Evolutionary conservation across 257 asterid genomes (phyloP), one percentile per base, ranked within the genome.

Genomic region (Ilex aquifolium): DNA sequence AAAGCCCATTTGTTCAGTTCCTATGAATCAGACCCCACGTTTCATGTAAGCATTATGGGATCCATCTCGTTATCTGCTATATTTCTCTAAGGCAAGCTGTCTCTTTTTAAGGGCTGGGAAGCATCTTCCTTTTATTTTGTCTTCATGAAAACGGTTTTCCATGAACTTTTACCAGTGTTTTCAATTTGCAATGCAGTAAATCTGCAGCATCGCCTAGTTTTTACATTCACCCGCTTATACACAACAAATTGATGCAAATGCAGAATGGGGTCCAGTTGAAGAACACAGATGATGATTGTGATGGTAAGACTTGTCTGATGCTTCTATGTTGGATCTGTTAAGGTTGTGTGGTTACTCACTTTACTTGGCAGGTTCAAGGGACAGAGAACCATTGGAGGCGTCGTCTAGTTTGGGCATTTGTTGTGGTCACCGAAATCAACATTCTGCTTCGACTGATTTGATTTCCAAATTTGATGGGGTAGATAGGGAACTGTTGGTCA

Each of bases 371-470:
- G 97, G 79, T 76, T 66, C 73, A 69, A 75, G 85, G 68, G 87
- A 76, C 15, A 78, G 84, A 66, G 90, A 81, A 65, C 89, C 75
- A 67, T 69, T 78, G 31, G 82, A 83, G 78, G 93, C 95, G 60
- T 83, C 95, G 63, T 89, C 95, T 59, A 89, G 93, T 76, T 79
- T 94, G 31, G 96, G 89, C 55, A 74, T 72, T 78, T 88, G 94
- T 75, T 91, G 94, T 74, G 77, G 73, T 74, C 79, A 75, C 56
- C 80, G 75, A 40, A 69, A 58, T 64, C 71, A 44, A 56, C 85
- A 66, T 63, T 60, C 80, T 44, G 59, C 65, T 66, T 63, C 87
- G 60, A 66, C 77, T 36, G 79, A 77, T 71, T 44, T 64, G 76
- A 65, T 64, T 51, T 65, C 67, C 75, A 62, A 70, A 52, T 61